Evolutionary conservation across 2,329 filamentous ascomycete species (phyloP), one percentile per base, ranked within the genome.

Genomic region (Aureobasidium leucospermi): DNA sequence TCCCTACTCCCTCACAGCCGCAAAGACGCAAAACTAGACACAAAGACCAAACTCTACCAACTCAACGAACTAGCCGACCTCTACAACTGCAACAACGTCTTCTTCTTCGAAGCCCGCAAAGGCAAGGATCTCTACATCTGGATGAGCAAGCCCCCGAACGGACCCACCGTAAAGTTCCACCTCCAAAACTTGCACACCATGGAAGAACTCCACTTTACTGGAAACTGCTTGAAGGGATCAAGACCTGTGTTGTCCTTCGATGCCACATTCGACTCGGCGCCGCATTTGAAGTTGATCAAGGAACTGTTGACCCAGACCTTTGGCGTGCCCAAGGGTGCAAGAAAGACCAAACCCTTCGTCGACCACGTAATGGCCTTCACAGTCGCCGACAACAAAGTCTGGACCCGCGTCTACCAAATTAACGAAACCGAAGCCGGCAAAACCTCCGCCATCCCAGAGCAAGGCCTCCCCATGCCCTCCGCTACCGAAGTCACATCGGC

Each of bases 11-110:
- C 94, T 2, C 94, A 99, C 73, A 86, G 87, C 65, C 86, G 90
- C 70, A 96, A 96, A 78, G 94, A 99, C 73, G 90, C 89, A 67
- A 99, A 99, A 76, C 89, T 96, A 65, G 94, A 99, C 74, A 94
- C 90, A 57, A 97, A 97, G 77, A 90, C 88, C 51, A 90, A 92
- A 78, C 81, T 90, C 67, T 82, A 85, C 81, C 79, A 88, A 71
- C 83, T 96, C 55, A 94, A 94, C 76, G 89, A 92, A 69, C 77
- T 84, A 43, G 79, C 80, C 60, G 84, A 87, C 69, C 81, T 96
- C 32, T 94, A 95, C 79, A 95, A 94, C 71, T 95, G 90, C 82
- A 96, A 96, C 77, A 93, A 95, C 71, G 84, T 94, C 60, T 82
- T 96, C 63, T 99, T 96, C 78, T 95, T 96, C 71, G 93, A 99